Base-by-base conservation (phyloP, 2,329 filamentous ascomycete genomes). In the Calonectria henricotiae region DNA sequence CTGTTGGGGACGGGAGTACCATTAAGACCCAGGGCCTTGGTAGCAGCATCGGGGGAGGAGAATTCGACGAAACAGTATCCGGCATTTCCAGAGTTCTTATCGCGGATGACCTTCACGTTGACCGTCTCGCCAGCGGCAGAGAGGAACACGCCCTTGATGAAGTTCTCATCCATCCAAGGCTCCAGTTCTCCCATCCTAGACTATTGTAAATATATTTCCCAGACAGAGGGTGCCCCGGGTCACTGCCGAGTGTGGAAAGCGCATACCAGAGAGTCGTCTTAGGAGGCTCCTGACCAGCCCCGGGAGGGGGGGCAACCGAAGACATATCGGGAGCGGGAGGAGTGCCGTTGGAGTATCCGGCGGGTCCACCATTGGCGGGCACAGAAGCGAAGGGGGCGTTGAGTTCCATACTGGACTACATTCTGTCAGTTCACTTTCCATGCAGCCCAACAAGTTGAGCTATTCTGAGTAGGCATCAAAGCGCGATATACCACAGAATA, bases 11-110 rank as follows among this genome's bases (percentile, higher is more conserved):
- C 97, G 58, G 94, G 87, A 67, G 91, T 92, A 61, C 96, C 96
- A 82, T 98, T 98, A 61, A 98, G 88, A 55, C 88, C 87, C n/a
- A 99, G 89, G 43, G 96, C 96, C 87, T 98, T 98, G 79, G 91
- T 92, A 47, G 96, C 96, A 70, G 95, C 94, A 44, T 95, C 94
- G 11, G 95, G 89, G 76, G 88, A 92, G 67, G 90, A 81, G 79
- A 99, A 99, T 82, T 98, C 96, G 78, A 98, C 95, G 83, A 99
- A 99, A 86, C 96, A 99, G 86, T 99, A 99, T 71, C 96, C 96
- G 74, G 96, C 96, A 83, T 98, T 99, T 79, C 96, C 96, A 81
- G 96, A 98, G 84, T 98, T 98, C 85, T 98, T 98, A 87, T 99
- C 96, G 75, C 96, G 94, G 79, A 99, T 99, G 89, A 99, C 98